A percentile compares a stretch with the other conserved stretches of the same genome.
Evolutionary conservation across 2,329 filamentous ascomycete species (phyloP).

Genomic region (Aspergillus neotritici): DNA sequence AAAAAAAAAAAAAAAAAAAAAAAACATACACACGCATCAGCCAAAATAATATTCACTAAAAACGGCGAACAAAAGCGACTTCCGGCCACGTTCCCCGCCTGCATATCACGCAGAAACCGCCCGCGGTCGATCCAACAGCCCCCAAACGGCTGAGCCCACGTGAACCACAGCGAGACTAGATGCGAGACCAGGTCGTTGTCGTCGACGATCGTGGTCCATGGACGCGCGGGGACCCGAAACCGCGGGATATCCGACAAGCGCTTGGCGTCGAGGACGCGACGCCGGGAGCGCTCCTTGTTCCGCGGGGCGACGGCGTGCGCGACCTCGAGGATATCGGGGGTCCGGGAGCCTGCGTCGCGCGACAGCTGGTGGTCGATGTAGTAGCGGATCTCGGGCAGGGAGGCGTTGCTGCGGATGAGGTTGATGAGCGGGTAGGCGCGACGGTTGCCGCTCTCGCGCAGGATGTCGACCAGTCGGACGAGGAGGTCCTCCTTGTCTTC

Average conservation of each 20-base stretch:
- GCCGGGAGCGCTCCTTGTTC: conserved; percentile 13
- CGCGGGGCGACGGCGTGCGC: conserved; percentile 13
- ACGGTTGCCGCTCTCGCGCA: conserved; percentile 19
- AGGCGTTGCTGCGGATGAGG: conserved; percentile 24
- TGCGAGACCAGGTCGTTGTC: conserved; percentile 28
- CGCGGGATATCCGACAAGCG: conserved; percentile 14
- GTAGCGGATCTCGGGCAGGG: conserved; percentile 22
- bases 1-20: no score
- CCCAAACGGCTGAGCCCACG: conserved; percentile 26
- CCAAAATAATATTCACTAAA: conserved; percentile 31
- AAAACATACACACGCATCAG: conserved; percentile 26
- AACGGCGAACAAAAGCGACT: conserved; percentile 31
- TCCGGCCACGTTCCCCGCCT: conserved; percentile 17
- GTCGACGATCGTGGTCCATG: conserved; percentile 24
- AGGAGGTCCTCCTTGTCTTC: conserved; percentile 24
- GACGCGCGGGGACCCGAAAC: conserved; percentile 22
- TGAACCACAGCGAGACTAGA: conserved; percentile 29
- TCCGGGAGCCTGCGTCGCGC: conserved; percentile 14
- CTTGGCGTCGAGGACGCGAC: conserved; percentile 14
- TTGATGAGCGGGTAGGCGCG: conserved; percentile 18
- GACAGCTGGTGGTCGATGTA: conserved; percentile 21
- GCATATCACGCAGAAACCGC: conserved; percentile 33
- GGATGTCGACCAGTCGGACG: conserved; percentile 17
- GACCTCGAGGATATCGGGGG: conserved; percentile 18
- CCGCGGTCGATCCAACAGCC: conserved; percentile 29